Conservation (phyloP, 2,329 filamentous ascomycete species). For the Aspergillus tamarii region DNA sequence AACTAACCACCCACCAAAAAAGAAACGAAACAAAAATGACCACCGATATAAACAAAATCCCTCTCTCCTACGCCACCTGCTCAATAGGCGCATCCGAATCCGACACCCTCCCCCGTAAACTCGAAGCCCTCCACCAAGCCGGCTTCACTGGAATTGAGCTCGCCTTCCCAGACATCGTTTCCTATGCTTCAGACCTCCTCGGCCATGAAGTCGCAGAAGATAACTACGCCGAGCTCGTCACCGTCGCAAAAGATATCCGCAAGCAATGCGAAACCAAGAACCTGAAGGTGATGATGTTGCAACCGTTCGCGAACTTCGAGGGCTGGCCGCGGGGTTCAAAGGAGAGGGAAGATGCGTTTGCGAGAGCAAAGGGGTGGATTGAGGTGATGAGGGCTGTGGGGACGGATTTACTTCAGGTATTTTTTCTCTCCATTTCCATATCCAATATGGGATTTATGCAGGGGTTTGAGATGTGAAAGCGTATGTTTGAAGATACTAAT, state of each 20-base stretch:
- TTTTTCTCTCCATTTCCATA: too few relatives aligned
- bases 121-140: conserved; percentile 44
- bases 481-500: background rate
- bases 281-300: conserved; percentile 69
- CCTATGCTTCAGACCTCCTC: conserved; percentile 60
- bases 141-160: conserved; percentile 70
- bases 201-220: conserved; percentile 56
- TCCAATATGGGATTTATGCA: background rate
- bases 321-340: conserved; percentile 66
- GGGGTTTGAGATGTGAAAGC: too few relatives aligned
- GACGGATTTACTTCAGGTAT: conserved; percentile 71
- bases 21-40: background rate
- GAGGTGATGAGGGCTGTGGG: conserved; percentile 70
- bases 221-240: conserved; percentile 63
- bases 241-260: conserved; percentile 59
- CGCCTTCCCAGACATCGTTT: conserved; percentile 71
- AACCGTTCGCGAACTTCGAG: conserved; percentile 77
- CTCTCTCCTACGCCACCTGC: conserved; percentile 47
- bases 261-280: conserved; percentile 57
- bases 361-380: conserved; percentile 68
- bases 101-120: conserved; percentile 42
- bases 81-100: conserved; percentile 42
- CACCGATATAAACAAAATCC: conserved; percentile 25
- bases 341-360: conserved; percentile 65
- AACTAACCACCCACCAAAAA: background rate